Base-by-base conservation (phyloP, 2,329 filamentous ascomycete species). In the Beauveria medogensis region DNA sequence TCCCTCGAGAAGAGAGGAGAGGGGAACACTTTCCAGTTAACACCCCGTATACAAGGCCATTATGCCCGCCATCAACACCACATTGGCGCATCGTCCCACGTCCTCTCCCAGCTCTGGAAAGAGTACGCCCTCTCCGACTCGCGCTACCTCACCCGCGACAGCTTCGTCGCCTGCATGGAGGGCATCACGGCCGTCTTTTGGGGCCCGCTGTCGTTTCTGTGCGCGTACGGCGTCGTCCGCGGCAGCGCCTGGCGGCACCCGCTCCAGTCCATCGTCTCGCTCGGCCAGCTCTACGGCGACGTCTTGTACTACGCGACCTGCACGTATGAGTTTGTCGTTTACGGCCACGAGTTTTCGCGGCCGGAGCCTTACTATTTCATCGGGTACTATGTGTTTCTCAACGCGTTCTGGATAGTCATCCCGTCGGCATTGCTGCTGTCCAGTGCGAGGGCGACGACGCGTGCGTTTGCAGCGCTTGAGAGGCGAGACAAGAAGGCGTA, bases 61-160 rank as follows among this genome's bases (percentile, higher is more conserved):
- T 79, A 77, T 64, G 73, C 73, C 5, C 65, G 71, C 55, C 72
- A 78, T 64, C 69, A 71, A 26, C 64, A 65, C 41, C 58, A 63
- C 53, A 72, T 80, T 61, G 72, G 70, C 20, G 63, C 69, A 4
- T 67, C 65, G 30, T 64, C 69, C 40, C 65, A 73, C 65, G 62
- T 78, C 12, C 74, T 80, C 53, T 77, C 73, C 9, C 75, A 80
- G 66, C 68, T 78, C 1, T 80, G 78, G 78, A 80, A 80, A 63
- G 78, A 80, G 63, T 80, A 80, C 68, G 72, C 78, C 5, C 69
- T 79, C 28, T 77, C 75, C 4, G 78, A 80, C 67, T 79, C 77
- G 53, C 73, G 78, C 61, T 80, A 80, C 65, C 68, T 80, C 52
- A 77, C 74, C 4, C 71, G 68, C 9, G 75, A 80, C 66, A 64